Base-by-base conservation (phyloP, 192 early-diverging fungal species). In the Umbelopsis sp. region DNA sequence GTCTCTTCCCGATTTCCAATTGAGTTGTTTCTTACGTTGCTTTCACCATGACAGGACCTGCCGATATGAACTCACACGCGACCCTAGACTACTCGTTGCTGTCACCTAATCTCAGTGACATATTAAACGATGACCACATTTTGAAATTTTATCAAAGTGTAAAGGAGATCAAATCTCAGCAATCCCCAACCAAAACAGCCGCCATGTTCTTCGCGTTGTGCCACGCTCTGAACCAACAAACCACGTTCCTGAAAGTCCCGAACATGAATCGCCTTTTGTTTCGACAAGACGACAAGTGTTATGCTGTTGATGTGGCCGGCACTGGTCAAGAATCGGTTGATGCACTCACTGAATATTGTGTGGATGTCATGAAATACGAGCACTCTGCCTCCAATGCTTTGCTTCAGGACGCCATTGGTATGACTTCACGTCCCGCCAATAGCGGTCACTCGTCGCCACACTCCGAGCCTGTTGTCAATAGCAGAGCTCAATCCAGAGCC, bases 141-240 rank as follows among this genome's bases (percentile, higher is more conserved):
- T 18, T 78, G 0, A 23, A 72, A 13, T 78, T 78, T 27, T 78
- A 78, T 30, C 76, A 78, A 30, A 69, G 71, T 70, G 76, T 78
- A 20, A 78, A 78, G 48, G 76, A 78, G 44, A 78, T 78, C 58
- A 78, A 69, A 45, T 55, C 69, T 4, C 76, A 73, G 10, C 58
- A 66, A 13, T 73, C 76, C 0, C 71, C 76, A 10, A 66, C 52
- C 2, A 68, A 72, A 49, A 78, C 76, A 0, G 64, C 68, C 1
- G 71, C 71, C 68, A 72, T 78, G 76, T 78, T 78, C 35, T 78
- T 73, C 50, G 76, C 76, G 0, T 48, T 78, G 11, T 78, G 71
- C 18, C 76, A 78, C 30, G 76, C 76, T 20, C 22, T 78, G 15
- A 72, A 72, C 11, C 71, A 78, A n/a, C 58, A 67, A 16, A 72